A percentile compares a stretch with the other conserved stretches of the same genome.
Evolutionary conservation across 345 rosid genomes (phyloP).

Genomic region (Bruguiera gymnorhiza): DNA sequence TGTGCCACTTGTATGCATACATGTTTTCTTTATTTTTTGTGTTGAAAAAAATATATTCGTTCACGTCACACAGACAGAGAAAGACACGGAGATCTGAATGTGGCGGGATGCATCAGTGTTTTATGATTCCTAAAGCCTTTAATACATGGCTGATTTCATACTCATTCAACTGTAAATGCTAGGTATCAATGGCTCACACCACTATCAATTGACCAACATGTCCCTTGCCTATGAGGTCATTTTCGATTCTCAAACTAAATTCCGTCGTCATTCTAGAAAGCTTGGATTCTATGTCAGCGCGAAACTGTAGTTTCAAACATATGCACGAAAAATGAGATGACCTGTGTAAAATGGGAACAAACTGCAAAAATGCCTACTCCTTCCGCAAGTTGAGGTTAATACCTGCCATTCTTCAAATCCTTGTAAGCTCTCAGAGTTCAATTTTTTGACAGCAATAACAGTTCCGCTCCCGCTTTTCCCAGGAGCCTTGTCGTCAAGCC

Average conservation of each 20-base stretch:
- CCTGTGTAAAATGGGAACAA: background rate
- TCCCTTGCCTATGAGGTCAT: too few species aligned
- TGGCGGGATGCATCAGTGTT: too few species aligned
- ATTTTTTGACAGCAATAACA: slow-evolving; percentile 76
- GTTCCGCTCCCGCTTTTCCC: slow-evolving; percentile 59
- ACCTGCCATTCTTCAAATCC: slow-evolving; percentile 97
- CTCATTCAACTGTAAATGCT: background rate
- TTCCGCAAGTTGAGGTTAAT: slow-evolving; percentile 15
- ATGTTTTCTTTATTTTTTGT: too few species aligned
- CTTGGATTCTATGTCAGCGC: background rate
- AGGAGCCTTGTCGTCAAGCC: slow-evolving; percentile 65
- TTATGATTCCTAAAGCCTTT: too few species aligned
- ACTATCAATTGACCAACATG: too few species aligned
- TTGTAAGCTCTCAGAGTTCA: slow-evolving; percentile 80
- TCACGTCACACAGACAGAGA: too few species aligned
- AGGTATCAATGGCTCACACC: too few species aligned
- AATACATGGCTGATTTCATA: background rate
- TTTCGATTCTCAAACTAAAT: too few species aligned
- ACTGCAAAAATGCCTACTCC: background rate
- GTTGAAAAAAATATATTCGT: background rate
- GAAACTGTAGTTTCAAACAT: background rate
- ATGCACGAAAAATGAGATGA: background rate
- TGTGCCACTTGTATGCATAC: background rate
- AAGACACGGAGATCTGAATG: too few species aligned
- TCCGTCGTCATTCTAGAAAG: background rate